Base-by-base conservation (phyloP, 768 basidiomycete genomes). In the Suillus cothurnatus region DNA sequence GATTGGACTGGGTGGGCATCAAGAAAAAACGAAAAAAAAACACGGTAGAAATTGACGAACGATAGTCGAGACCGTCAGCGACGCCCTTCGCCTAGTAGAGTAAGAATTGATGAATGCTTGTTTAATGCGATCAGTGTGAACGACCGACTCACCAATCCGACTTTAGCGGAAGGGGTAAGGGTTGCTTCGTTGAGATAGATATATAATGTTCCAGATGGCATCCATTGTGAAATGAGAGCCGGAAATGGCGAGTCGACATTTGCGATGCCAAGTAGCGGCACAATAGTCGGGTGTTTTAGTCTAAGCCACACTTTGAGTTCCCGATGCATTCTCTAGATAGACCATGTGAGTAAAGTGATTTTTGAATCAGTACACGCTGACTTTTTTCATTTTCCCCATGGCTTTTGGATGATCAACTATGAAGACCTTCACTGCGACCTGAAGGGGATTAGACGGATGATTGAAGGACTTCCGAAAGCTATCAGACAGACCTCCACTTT, bases 221-320 rank as follows among this genome's bases (percentile, higher is more conserved):
- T 55, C 31, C 53, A 55, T 14, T 34, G 53, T 0, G 53, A 55
- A 14, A 55, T 5, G 21, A 55, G 32, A 34, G 53, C 53, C 0
- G 53, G 53, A 0, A 34, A 55, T 32, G 53, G 4, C 11, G 21
- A 34, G 0, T 34, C 19, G 9, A 34, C 67, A 23, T 56, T 52
- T 15, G 66, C 45, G 2, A 67, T 53, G 12, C 72, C 70, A n/a
- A 57, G 62, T 17, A 72, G 66, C 8, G 67, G 67, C 2, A 73
- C 49, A 28, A 73, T 61, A 60, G 72, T 73, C 19, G 36, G 32
- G 61, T 72, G 67, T 21, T 39, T 15, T 17, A 73, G 63, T 23
- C 57, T 28, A 39, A 61, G 61, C 72, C 72, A 72, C 23, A 71
- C 71, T 23, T 57, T 55, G 28, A 73, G 60, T 61, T 72, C 71